Evolutionary conservation across 257 asterid species (phyloP).

Genomic region (Primulina eburnea): DNA sequence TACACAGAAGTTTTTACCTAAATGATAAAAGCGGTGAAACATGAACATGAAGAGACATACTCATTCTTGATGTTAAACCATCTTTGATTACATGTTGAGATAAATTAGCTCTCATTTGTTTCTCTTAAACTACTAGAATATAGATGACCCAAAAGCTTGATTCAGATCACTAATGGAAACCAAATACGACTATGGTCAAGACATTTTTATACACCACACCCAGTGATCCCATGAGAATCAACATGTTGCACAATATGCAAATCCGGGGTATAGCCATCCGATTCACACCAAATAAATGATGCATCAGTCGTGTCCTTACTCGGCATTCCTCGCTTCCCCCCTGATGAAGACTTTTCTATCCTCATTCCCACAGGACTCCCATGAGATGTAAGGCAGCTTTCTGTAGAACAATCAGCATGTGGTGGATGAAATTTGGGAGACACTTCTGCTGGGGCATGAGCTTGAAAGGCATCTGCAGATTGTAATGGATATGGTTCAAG

Average conservation of each 20-base stretch:
- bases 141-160: neutral
- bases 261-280: constrained; percentile 36
- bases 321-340: constrained; percentile 41
- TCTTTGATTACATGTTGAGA: neutral
- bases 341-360: constrained; percentile 53
- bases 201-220: constrained; percentile 30
- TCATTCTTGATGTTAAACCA: neutral
- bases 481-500: constrained; percentile 38
- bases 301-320: constrained; percentile 45
- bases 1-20: too few relatives aligned
- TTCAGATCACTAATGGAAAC: neutral
- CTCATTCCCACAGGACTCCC: constrained; percentile 59
- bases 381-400: constrained; percentile 80
- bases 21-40: neutral
- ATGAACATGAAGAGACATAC: neutral
- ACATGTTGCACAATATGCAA: constrained; percentile 32
- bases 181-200: neutral
- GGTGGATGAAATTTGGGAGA: constrained; percentile 26
- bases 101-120: neutral
- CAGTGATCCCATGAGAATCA: constrained; percentile 33
- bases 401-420: constrained; percentile 41
- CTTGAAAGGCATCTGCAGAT: constrained; percentile 27
- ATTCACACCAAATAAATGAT: constrained; percentile 52
- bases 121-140: neutral
- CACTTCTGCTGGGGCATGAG: constrained; percentile 35